These are phyloP conservation scores for Allomyces macrogynus DNA, from an alignment of 192 early-diverging fungal genomes.

Conservation along the genomic window DNA sequence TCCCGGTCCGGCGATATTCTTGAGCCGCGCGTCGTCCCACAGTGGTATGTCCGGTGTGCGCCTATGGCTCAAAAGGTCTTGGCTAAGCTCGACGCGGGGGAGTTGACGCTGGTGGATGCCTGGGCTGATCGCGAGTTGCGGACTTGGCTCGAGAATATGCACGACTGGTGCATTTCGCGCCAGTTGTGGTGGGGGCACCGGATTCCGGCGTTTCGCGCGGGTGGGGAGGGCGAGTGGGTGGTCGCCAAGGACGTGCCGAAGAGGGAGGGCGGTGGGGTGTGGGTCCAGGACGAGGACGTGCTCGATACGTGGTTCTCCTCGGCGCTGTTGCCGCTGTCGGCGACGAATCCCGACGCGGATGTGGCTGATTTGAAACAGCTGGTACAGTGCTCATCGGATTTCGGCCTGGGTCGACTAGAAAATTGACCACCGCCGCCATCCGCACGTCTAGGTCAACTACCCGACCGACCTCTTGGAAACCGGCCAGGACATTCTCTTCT, in stretches of 20 bases:
- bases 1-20: conserved; percentile 82
- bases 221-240: conserved; percentile 29
- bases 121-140: neutral
- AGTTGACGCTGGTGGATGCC: no score
- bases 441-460: conserved; percentile 25
- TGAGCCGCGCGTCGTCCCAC: conserved; percentile 85
- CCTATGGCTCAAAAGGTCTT: no score
- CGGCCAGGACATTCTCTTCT: conserved; percentile 92
- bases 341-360: conserved; percentile 16
- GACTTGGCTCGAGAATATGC: conserved; percentile 31
- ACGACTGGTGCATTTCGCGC: conserved; percentile 95
- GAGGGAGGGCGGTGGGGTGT: conserved; percentile 17
- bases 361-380: neutral
- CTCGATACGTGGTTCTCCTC: conserved; percentile 98
- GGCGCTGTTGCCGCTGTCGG: conserved; percentile 71
- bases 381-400: no score
- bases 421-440: no score
- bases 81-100: no score
- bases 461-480: conserved; percentile 76
- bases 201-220: conserved; percentile 57
- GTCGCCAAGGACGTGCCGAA: conserved; percentile 14
- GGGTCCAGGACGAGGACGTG: conserved; percentile 75
- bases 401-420: no score
- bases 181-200: conserved; percentile 98
- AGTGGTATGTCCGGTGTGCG: conserved; percentile 62